Conservation (phyloP, 163 green algal genomes). For the Chloromonas sp. region DNA sequence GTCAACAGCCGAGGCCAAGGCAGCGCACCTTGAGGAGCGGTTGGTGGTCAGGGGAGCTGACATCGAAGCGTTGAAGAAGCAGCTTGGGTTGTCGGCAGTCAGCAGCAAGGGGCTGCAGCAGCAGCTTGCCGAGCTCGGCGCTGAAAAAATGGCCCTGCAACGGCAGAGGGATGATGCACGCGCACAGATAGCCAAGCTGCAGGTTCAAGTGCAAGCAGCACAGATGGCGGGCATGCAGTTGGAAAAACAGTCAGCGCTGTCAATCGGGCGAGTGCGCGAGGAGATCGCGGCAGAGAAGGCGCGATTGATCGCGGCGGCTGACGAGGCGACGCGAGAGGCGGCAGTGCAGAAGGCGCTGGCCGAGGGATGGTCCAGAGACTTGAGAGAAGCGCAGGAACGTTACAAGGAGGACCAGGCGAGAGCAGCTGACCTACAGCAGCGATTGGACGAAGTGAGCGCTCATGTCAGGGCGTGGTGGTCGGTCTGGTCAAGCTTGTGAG, state of each 20-base stretch:
- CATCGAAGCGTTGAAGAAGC: constrained; percentile 16
- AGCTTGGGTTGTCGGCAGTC: constrained; percentile 4
- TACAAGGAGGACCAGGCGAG: not conserved
- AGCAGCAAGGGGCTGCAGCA: constrained; percentile 23
- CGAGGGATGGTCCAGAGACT: constrained; percentile 28
- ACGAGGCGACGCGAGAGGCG: constrained; percentile 24
- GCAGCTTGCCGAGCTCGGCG: constrained; percentile 11
- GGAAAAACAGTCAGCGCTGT: constrained; percentile 20
- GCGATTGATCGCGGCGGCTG: constrained; percentile 6
- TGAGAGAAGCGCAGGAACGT: constrained; percentile 16
- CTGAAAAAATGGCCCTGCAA: constrained; percentile 7
- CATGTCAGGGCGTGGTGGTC: not conserved
- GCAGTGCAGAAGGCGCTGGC: constrained; percentile 29
- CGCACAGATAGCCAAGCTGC: not conserved
- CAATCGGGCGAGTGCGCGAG: constrained; percentile 12
- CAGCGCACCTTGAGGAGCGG: not conserved
- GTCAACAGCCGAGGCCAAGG: constrained; percentile 13
- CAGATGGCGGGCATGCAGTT: not conserved
- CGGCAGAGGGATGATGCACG: constrained; percentile 16
- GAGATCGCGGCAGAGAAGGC: constrained; percentile 20
- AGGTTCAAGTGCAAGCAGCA: constrained; percentile 17
- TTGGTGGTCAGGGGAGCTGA: constrained; percentile 13
- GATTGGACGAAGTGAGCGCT: not conserved
- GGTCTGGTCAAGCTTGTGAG: no score
- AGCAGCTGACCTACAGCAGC: not conserved